Evolutionary conservation across 1,284 basidiomycete species (phyloP).

Genomic region (Exobasidium rhododendri): DNA sequence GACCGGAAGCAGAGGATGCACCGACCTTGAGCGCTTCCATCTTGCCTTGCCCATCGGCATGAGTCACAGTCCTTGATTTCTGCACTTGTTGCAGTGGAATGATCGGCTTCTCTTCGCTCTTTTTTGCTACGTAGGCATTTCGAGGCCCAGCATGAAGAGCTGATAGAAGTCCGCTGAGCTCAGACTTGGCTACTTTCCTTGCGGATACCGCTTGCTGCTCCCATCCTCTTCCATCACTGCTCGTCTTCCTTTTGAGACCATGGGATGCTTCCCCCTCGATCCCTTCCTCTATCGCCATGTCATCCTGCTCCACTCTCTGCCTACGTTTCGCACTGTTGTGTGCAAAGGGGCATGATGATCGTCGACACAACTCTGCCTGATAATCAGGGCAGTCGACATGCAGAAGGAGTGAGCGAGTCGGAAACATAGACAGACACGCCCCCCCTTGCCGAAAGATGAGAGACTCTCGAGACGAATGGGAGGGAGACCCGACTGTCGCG

Average conservation of each 20-base stretch:
- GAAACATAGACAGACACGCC: slow-evolving; percentile 12
- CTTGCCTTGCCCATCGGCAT: no score
- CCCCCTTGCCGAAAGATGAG: no score
- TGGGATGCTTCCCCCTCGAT: neutral
- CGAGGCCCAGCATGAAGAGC: neutral
- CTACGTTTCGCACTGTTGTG: neutral
- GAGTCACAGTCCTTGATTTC: no score
- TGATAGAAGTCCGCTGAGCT: neutral
- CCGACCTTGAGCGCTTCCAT: no score
- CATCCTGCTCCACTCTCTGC: neutral
- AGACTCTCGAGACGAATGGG: no score
- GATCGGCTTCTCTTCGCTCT: no score
- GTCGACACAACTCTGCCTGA: neutral
- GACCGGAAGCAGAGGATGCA: no score
- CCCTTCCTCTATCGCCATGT: neutral
- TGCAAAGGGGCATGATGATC: slow-evolving; percentile 5
- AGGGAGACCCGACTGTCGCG: no score
- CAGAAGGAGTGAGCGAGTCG: slow-evolving; percentile 6
- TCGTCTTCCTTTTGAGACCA: neutral
- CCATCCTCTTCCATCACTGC: neutral
- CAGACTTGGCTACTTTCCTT: neutral
- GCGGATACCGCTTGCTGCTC: neutral
- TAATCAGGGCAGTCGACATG: slow-evolving; percentile 9
- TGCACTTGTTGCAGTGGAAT: no score
- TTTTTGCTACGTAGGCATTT: slow-evolving; percentile 2